Evolutionary conservation across 129 eudicot genomes (phyloP), one percentile per base, ranked within the genome.

Genomic region (Sambucus nigra): DNA sequence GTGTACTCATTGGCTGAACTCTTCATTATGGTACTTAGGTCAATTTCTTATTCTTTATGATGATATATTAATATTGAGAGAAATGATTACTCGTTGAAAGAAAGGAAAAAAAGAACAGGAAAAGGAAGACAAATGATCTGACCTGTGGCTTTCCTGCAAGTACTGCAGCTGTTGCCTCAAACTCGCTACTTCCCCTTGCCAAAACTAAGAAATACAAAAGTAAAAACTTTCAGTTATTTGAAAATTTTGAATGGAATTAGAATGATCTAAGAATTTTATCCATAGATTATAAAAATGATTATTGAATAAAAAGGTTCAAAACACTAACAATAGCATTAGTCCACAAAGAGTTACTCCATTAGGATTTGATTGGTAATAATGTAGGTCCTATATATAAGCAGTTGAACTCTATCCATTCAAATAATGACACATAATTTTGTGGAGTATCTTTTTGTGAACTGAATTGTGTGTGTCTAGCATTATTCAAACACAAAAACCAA

Each of bases 121-220:
- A 51, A 61, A 21, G 39, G 55, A 20, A 17, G 48, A 33, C 60
- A 12, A 51, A 35, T n/a, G n/a, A 15, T 42, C 18, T 42, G 67
- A 80, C 94, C 79, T 70, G 74, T 84, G 80, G 76, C 59, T 70
- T 59, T 76, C 84, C 41, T 84, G 88, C 76, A 84, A 62, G 64
- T 64, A 73, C 55, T 80, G 94, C 63, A 84, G 72, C 41, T 84
- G 88, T 55, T 76, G 81, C 69, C 75, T 73, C 75, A 84, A 65
- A 45, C 66, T 72, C 58, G 69, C 70, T 53, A 81, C 84, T 68
- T 84, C 94, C 39, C 75, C 75, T 73, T 84, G 77, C 94, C 94
- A 84, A 68, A 76, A 66, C 94, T 84, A 66, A 17, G 12, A 24
- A 33, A 0, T 42, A 42, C 19, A 42, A 2, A 42, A 42, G 20